Percentiles rank a stretch among this genome's conserved stretches.
These are phyloP conservation scores for Naumovozyma baii DNA, from an alignment of 805 yeast species.

Conservation along the genomic window DNA sequence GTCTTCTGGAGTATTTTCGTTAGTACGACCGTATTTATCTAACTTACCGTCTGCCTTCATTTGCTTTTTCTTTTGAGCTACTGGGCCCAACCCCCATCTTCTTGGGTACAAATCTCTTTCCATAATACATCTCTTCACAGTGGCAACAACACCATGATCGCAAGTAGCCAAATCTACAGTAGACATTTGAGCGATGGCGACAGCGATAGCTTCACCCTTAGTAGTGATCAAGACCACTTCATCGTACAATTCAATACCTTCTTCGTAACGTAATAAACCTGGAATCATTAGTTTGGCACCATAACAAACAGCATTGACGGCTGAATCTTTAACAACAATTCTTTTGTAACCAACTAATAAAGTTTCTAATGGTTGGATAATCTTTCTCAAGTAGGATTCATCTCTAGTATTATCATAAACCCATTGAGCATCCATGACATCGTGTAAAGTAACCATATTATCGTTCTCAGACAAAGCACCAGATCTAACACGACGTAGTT, in stretches of 20 bases:
- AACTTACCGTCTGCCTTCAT: constrained; percentile 94
- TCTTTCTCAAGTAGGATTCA: constrained; percentile 87
- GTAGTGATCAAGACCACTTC: constrained; percentile 97
- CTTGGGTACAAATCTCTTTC: constrained; percentile 98
- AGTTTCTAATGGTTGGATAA: constrained; percentile 91
- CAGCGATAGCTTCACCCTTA: constrained; percentile 98
- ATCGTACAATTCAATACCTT: constrained; percentile 92
- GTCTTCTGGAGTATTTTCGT: constrained; percentile 84
- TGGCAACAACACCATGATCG: constrained; percentile 98
- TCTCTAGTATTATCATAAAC: constrained; percentile 94
- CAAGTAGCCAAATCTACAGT: constrained; percentile 93
- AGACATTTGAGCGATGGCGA: constrained; percentile 98
- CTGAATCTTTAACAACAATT: constrained; percentile 88
- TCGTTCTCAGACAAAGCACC: constrained; percentile 91
- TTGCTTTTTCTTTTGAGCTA: constrained; percentile 97
- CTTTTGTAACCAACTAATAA: constrained; percentile 92
- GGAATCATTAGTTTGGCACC: constrained; percentile 99
- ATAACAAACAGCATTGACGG: constrained; percentile 95
- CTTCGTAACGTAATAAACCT: constrained; percentile 94
- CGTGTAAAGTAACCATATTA: constrained; percentile 90
- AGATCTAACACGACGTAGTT: constrained; percentile 95
- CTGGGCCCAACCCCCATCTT: constrained; percentile 99
- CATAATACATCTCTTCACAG: constrained; percentile 98
- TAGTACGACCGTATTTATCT: constrained; percentile 88
- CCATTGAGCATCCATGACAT: constrained; percentile 97